A percentile compares a stretch with the other conserved stretches of the same genome.
Conservation (phyloP, 257 asterid species). For the Solanum chmielewskii region DNA sequence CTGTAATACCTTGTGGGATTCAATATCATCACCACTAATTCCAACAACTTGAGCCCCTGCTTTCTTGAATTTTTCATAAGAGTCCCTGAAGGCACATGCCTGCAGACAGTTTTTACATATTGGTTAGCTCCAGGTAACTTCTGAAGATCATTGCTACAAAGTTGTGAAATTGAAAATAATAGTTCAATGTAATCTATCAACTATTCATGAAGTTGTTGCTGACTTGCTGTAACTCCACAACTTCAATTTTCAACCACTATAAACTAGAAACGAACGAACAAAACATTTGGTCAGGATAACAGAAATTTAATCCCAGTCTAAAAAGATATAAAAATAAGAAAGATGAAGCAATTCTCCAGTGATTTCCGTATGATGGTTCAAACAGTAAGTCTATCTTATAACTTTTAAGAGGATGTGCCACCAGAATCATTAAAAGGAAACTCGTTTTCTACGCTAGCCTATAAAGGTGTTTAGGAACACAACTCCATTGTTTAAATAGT, state of each 20-base stretch:
- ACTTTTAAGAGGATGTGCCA: neutral
- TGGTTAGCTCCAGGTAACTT: neutral
- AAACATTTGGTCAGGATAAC: neutral
- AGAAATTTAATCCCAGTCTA: neutral
- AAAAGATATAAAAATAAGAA: neutral
- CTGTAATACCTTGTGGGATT: slow-evolving; percentile 72
- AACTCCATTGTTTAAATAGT: neutral
- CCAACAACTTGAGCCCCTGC: slow-evolving; percentile 96
- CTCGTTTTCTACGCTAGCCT: neutral
- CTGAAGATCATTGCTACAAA: neutral
- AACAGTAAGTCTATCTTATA: neutral
- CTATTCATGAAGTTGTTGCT: neutral
- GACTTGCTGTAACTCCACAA: neutral
- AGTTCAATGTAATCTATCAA: neutral
- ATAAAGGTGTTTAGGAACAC: neutral
- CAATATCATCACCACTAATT: slow-evolving; percentile 72
- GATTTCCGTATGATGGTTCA: neutral
- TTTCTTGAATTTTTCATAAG: slow-evolving; percentile 92
- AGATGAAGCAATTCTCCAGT: neutral
- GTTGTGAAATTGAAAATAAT: neutral
- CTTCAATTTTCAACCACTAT: neutral
- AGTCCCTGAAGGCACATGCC: slow-evolving; percentile 99
- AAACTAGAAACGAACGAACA: neutral
- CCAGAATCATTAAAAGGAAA: neutral
- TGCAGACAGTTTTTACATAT: slow-evolving; percentile 17